Evolutionary conservation across 2,329 filamentous ascomycete genomes (phyloP), one percentile per base, ranked within the genome.

Genomic region (Colletotrichum lentis): DNA sequence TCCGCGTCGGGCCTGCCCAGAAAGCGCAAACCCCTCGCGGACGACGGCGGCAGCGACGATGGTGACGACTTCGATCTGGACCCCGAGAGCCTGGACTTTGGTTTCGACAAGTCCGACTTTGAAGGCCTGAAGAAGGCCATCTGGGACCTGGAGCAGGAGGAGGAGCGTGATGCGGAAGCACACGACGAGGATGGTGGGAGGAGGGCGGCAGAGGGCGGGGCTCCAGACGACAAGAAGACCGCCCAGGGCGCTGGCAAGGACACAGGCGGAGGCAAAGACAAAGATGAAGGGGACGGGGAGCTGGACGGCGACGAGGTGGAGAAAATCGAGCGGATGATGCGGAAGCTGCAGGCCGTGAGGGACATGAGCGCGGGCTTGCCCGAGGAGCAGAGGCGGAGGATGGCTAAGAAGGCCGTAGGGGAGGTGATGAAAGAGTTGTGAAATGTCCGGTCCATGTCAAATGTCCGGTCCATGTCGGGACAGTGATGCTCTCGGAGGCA

Each of bases 341-440:
- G 82, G 57, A 89, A 86, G 76, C 78, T 91, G 69, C 86, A 88
- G 76, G 87, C 87, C 1, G 86, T 86, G 10, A 79, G 83, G 73
- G 88, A 90, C 62, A 83, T 87, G 70, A 87, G 84, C 37, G 84
- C 85, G 14, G 86, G 85, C 10, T 74, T 91, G 76, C 82, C 86
- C 1, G 85, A 88, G 73, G 85, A 86, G 31, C 86, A 91, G 77
- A 82, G 87, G 71, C 86, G 83, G 75, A 83, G 82, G 69, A 82
- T 90, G 78, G 88, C 88, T 3, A 85, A 85, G 24, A 84, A 84
- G 72, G 88, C 88, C 0, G 87, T 91, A 3, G 82, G 81, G 14
- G 88, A 91, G 73, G 85, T 90, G 39, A 90, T 91, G 88, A 86
- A 83, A 72, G 85, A 88, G 55, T 69, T 88, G 37, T 86, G 63